phyloP scores from a whole-genome alignment of 2,329 filamentous ascomycete genomes.

The Alternaria dauci region DNA sequence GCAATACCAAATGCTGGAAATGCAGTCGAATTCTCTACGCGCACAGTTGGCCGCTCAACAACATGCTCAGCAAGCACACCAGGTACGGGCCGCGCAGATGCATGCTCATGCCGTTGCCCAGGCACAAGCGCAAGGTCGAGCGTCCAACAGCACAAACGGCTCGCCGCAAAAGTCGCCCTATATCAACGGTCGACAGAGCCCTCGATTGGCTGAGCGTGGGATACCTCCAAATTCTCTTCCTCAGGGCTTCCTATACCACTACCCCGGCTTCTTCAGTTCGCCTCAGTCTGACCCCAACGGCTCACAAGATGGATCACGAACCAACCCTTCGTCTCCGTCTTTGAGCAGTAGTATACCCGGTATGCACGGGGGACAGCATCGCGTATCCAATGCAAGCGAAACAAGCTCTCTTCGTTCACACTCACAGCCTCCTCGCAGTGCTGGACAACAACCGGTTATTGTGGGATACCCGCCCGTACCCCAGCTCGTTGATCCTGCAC shows the following conservation, averaged over 20 bases:
- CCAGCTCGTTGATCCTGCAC: conserved; percentile 41
- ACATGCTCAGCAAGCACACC: conserved; percentile 51
- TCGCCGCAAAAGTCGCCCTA: conserved; percentile 54
- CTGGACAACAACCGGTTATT: conserved; percentile 51
- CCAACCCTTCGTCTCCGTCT: conserved; percentile 60
- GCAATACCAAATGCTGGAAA: conserved; percentile 58
- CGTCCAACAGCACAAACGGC: conserved; percentile 46
- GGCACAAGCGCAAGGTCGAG: conserved; percentile 46
- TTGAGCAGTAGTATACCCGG: conserved; percentile 54
- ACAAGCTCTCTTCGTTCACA: conserved; percentile 57
- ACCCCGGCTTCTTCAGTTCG: conserved; percentile 55
- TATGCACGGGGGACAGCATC: conserved; percentile 54
- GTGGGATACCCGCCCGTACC: conserved; percentile 52
- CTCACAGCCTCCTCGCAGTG: conserved; percentile 58
- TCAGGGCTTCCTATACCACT: conserved; percentile 57
- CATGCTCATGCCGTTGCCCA: conserved; percentile 50
- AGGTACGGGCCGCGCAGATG: conserved; percentile 47
- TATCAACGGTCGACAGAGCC: conserved; percentile 44
- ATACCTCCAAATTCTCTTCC: conserved; percentile 44
- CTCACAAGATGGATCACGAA: conserved; percentile 55
- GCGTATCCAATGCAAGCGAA: conserved; percentile 56
- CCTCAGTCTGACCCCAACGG: conserved; percentile 46
- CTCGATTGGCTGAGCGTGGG: conserved; percentile 40
- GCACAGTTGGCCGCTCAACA: conserved; percentile 49
- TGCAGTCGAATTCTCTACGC: conserved; percentile 50